Conservation (phyloP, 2,329 filamentous ascomycete genomes). For the Colletotrichum melonis region DNA sequence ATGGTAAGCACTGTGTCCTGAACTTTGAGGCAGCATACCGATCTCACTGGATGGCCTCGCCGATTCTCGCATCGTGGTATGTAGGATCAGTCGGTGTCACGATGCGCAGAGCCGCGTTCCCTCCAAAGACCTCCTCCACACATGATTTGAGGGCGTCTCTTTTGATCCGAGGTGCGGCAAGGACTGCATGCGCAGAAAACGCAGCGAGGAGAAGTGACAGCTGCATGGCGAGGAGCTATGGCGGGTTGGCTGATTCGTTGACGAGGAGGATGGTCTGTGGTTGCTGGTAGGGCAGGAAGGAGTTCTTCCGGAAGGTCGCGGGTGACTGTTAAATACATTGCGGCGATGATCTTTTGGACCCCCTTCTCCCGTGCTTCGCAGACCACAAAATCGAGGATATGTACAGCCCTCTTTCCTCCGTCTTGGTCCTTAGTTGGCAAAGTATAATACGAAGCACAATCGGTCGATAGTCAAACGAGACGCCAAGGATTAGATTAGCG, state of each 20-base stretch:
- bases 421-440: neutral
- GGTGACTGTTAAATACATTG: constrained; percentile 38
- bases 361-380: neutral
- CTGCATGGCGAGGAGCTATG: neutral
- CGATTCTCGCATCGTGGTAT: constrained; percentile 8
- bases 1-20: neutral
- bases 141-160: neutral
- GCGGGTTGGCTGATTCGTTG: neutral
- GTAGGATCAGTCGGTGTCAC: constrained; percentile 11
- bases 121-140: constrained; percentile 11
- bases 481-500: neutral
- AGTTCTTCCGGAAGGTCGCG: constrained; percentile 38
- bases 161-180: neutral
- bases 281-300: constrained; percentile 2
- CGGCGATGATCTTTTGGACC: constrained; percentile 27
- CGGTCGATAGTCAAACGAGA: neutral
- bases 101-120: constrained; percentile 10
- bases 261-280: neutral
- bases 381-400: neutral
- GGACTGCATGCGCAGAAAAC: neutral
- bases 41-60: neutral
- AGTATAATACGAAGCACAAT: neutral
- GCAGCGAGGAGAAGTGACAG: neutral
- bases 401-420: neutral
- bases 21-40: neutral